phyloP scores from a whole-genome alignment of 2,329 filamentous ascomycete species.

The Alternaria sp. region DNA sequence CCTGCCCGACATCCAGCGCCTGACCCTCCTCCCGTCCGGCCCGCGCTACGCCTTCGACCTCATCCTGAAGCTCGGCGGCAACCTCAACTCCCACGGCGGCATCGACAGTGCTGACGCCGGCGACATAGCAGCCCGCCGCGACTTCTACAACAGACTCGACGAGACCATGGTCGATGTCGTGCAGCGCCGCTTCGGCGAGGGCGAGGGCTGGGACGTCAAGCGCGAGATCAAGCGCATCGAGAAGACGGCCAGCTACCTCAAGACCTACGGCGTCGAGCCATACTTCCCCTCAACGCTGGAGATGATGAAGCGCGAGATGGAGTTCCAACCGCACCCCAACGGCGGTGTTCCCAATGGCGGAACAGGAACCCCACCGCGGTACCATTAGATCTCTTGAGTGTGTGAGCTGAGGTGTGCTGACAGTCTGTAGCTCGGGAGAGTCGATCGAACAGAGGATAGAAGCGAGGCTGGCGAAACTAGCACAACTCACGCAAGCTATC shows the following conservation, averaged over 20 bases:
- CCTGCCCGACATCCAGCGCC: constrained; percentile 59
- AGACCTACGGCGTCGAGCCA: constrained; percentile 60
- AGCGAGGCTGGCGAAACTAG: background rate
- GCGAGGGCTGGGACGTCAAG: constrained; percentile 59
- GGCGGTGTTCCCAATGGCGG: constrained; percentile 36
- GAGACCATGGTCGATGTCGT: constrained; percentile 61
- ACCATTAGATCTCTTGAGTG: constrained; percentile 34
- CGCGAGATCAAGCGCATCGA: constrained; percentile 63
- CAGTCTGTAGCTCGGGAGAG: background rate
- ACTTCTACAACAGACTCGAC: constrained; percentile 59
- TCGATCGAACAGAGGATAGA: background rate
- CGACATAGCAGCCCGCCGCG: constrained; percentile 56
- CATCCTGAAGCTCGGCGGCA: constrained; percentile 62
- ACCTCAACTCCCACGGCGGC: constrained; percentile 62
- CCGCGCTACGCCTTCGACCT: constrained; percentile 61
- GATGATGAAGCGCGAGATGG: constrained; percentile 54
- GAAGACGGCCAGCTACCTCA: constrained; percentile 60
- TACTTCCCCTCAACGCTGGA: constrained; percentile 61
- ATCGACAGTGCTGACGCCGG: constrained; percentile 57
- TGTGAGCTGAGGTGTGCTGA: constrained; percentile 21
- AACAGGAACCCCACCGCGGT: constrained; percentile 43
- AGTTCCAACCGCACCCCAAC: constrained; percentile 32
- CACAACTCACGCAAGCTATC: background rate
- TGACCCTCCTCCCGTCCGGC: constrained; percentile 56
- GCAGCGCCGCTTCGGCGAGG: constrained; percentile 57